Conservation (phyloP, 2,329 filamentous ascomycete genomes). For the Helotiales sp. region DNA sequence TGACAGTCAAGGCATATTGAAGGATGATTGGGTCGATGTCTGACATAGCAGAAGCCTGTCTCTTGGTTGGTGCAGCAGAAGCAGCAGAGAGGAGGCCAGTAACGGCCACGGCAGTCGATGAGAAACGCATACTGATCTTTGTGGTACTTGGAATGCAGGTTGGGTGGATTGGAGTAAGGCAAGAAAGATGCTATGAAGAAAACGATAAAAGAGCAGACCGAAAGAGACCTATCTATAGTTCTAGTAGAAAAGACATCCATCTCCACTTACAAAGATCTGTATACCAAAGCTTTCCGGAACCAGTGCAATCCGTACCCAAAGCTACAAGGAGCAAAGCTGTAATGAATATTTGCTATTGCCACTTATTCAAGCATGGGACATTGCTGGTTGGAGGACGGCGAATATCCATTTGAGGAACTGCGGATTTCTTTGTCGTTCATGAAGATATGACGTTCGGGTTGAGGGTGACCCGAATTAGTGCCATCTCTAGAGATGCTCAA, state of each 20-base stretch:
- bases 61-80: slow-evolving; percentile 23
- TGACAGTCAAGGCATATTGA: slow-evolving; percentile 46
- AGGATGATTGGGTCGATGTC: slow-evolving; percentile 39
- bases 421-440: not conserved
- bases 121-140: slow-evolving; percentile 29
- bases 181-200: not conserved
- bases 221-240: not conserved
- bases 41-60: slow-evolving; percentile 18
- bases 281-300: not conserved
- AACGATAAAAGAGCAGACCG: not conserved
- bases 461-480: not conserved
- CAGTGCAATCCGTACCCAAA: not conserved
- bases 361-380: not conserved
- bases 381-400: not conserved
- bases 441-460: not conserved
- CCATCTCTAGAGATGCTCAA: no score
- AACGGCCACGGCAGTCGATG: slow-evolving; percentile 11
- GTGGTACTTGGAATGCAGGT: not conserved
- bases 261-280: not conserved
- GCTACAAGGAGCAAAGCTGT: not conserved
- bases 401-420: not conserved
- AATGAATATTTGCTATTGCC: not conserved
- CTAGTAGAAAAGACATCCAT: not conserved
- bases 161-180: not conserved
- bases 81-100: slow-evolving; percentile 16